phyloP scores from a whole-genome alignment of 2,329 filamentous ascomycete genomes.

The Neopestalotiopsis sp. region DNA sequence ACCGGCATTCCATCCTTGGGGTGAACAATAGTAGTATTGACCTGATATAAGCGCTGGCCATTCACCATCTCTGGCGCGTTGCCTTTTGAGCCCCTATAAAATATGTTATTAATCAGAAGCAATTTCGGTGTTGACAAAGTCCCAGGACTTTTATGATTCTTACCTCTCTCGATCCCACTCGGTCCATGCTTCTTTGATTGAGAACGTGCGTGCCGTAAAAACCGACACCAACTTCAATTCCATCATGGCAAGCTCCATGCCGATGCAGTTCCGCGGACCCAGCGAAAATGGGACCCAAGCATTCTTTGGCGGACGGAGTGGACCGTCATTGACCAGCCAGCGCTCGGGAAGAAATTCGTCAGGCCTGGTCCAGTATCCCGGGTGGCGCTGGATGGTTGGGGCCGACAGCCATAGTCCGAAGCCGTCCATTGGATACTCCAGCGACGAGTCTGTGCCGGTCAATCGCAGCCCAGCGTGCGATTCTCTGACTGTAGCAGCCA shows the following conservation, averaged over 20 bases:
- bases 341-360: constrained; percentile 1
- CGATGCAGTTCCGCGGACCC: constrained; percentile 6
- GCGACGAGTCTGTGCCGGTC: neutral
- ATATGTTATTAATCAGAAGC: neutral
- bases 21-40: neutral
- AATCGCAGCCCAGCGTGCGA: neutral
- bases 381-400: neutral
- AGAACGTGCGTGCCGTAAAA: neutral
- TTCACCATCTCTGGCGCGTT: neutral
- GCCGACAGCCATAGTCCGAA: neutral
- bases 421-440: neutral
- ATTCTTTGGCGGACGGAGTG: neutral
- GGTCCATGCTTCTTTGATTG: neutral
- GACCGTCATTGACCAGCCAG: neutral
- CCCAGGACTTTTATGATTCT: neutral
- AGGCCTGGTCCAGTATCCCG: neutral
- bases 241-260: constrained; percentile 10
- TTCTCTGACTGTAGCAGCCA: neutral
- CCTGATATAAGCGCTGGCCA: neutral
- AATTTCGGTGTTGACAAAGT: too few species aligned
- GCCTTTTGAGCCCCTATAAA: too few species aligned
- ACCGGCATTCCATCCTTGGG: constrained; percentile 3
- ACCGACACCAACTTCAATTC: neutral
- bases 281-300: neutral
- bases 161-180: neutral